Percentiles rank a stretch among this genome's conserved stretches.
Conservation (phyloP, 2,329 filamentous ascomycete species). For the Ophioceras dolichostomum region DNA sequence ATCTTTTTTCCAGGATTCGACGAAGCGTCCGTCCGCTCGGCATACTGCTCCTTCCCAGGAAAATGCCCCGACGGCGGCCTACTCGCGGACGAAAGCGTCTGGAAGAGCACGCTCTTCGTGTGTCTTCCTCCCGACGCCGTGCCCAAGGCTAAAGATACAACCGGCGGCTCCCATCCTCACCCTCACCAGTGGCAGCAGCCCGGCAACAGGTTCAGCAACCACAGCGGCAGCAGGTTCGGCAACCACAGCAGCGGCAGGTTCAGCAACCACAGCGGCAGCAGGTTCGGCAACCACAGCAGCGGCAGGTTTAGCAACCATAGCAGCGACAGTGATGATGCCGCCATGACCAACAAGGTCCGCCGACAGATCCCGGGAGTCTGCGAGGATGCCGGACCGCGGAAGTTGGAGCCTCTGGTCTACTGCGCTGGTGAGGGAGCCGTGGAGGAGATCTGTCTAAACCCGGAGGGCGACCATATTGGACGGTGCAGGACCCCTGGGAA, state of each 20-base stretch:
- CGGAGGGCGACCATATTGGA: slow-evolving; percentile 1
- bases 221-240: too few relatives aligned
- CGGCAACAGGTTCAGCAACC: too few relatives aligned
- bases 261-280: too few relatives aligned
- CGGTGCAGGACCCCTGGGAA: slow-evolving; percentile 1
- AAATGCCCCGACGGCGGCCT: slow-evolving; percentile 1
- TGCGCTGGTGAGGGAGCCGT: neutral
- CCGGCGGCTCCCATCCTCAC: neutral
- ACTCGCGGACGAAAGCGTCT: neutral
- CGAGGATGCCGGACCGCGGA: neutral
- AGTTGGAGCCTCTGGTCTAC: neutral
- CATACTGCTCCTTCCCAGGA: slow-evolving; percentile 9
- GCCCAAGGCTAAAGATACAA: neutral
- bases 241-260: too few relatives aligned
- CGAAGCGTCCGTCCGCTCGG: slow-evolving; percentile 10
- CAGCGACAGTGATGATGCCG: too few relatives aligned
- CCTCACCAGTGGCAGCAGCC: too few relatives aligned
- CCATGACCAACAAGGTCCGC: too few relatives aligned
- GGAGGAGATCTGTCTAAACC: slow-evolving; percentile 2
- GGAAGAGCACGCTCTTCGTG: slow-evolving; percentile 12
- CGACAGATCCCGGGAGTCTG: neutral
- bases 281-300: too few relatives aligned
- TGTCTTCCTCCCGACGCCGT: slow-evolving; percentile 10
- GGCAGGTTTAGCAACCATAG: too few relatives aligned
- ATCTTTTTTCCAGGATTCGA: slow-evolving; percentile 7